Evolutionary conservation across 192 early-diverging fungal species (phyloP), one percentile per base, ranked within the genome.

Genomic region (Rhizophagus sp.): DNA sequence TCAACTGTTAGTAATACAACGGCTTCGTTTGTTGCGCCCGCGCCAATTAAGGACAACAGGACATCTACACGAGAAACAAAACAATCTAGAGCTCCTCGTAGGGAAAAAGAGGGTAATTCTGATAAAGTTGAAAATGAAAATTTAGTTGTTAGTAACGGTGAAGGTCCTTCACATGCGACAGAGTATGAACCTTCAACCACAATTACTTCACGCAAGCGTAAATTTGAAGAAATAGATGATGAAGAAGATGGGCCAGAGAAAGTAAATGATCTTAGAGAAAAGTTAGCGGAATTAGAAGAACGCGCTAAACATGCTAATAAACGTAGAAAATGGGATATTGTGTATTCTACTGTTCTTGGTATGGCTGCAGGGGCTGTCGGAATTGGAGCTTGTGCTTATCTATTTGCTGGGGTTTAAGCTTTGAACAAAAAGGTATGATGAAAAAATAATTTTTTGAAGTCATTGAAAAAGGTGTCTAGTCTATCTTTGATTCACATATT

Each of bases 261-360:
- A 73, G 19, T 70, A 41, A 41, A 12, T 12, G 7, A 2, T n/a
- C 34, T 70, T n/a, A 41, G 44, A 39, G 22, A 41, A 24, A 34
- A 22, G n/a, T n/a, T 70, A 41, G 68, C 68, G 3, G 36, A n/a
- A n/a, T n/a, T 70, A n/a, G 68, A 70, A 41, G 68, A 70, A 11
- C 17, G 22, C n/a, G 36, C 68, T 2, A 70, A 70, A 11, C 17
- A 9, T 41, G 36, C 68, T 2, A 70, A n/a, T 70, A 70, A 70
- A 70, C 68, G 68, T 39, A 70, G 68, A 41, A 70, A 41, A 22
- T 70, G 68, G 68, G 68, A 70, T n/a, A 7, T 36, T 11, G n/a
- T 70, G 10, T 44, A 33, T 3, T 36, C 68, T 24, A 70, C 68
- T 22, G 36, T 70, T 4, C 6, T 70, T 44, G 68, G 68, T 36